Percentiles rank a stretch among this genome's conserved stretches.
phyloP scores from a whole-genome alignment of 768 basidiomycete species.

The Tricholomella constricta region DNA sequence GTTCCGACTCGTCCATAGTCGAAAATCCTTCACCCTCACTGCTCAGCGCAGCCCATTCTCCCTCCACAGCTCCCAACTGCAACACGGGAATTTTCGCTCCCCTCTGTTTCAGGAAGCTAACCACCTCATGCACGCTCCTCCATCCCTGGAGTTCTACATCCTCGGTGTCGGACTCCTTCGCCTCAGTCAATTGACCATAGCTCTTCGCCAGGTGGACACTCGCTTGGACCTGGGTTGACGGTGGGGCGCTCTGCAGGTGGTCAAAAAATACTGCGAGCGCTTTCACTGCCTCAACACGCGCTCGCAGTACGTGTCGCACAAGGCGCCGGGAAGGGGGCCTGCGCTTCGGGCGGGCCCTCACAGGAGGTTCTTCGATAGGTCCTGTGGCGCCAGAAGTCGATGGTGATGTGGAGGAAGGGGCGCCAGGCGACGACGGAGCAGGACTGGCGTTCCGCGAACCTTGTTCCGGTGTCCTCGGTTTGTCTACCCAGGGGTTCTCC shows the following conservation, averaged over 20 bases:
- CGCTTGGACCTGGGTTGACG: constrained; percentile 42
- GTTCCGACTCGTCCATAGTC: constrained; percentile 32
- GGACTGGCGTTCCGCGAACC: constrained; percentile 17
- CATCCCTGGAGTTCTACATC: constrained; percentile 47
- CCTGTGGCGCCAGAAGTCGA: constrained; percentile 11
- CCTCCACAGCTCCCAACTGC: constrained; percentile 47
- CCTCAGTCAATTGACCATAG: constrained; percentile 49
- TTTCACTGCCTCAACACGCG: constrained; percentile 80
- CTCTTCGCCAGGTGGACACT: constrained; percentile 50
- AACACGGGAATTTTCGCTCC: constrained; percentile 72
- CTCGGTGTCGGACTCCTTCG: constrained; percentile 23
- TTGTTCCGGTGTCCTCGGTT: constrained; percentile 33
- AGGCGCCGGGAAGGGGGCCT: constrained; percentile 79
- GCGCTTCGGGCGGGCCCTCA: constrained; percentile 36
- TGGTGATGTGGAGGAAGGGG: constrained; percentile 17
- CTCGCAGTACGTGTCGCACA: constrained; percentile 86
- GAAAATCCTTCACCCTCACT: constrained; percentile 56
- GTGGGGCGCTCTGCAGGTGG: constrained; percentile 49
- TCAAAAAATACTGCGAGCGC: constrained; percentile 74
- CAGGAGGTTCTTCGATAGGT: constrained; percentile 42
- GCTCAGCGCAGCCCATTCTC: constrained; percentile 73
- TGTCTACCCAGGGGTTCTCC: constrained; percentile 72
- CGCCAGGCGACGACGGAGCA: constrained; percentile 19
- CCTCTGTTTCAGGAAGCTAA: constrained; percentile 63
- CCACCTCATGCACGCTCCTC: constrained; percentile 70